These are phyloP conservation scores for Inosperma sp. DNA, from an alignment of 768 basidiomycete genomes.

Conservation along the genomic window DNA sequence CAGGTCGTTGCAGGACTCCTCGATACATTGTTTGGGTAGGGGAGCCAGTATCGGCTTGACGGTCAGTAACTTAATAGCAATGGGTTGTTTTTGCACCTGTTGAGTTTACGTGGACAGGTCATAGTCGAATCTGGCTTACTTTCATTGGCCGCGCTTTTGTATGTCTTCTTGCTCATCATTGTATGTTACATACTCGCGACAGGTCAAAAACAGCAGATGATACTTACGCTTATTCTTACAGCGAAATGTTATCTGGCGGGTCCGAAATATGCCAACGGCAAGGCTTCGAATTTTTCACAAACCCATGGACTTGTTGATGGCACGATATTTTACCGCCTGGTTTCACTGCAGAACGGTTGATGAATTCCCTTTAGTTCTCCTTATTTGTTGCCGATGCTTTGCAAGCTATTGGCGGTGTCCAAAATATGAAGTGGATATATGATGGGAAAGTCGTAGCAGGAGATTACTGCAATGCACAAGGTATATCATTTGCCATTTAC, in stretches of 20 bases:
- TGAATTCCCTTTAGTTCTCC: constrained; percentile 17
- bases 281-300: constrained; percentile 20
- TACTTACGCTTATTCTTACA: background rate
- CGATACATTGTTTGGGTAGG: too few species aligned
- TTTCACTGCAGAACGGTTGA: background rate
- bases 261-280: background rate
- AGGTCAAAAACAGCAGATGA: constrained; percentile 18
- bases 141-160: background rate
- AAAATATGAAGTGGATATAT: constrained; percentile 37
- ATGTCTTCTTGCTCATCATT: background rate
- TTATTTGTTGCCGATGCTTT: constrained; percentile 31
- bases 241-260: background rate
- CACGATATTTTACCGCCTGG: constrained; percentile 12
- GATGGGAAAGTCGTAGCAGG: constrained; percentile 31
- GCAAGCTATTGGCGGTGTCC: constrained; percentile 35
- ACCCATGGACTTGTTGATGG: constrained; percentile 40
- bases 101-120: background rate
- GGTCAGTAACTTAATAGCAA: too few species aligned
- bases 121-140: background rate
- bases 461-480: constrained; percentile 34
- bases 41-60: too few species aligned
- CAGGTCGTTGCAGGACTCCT: too few species aligned
- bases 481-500: constrained; percentile 15
- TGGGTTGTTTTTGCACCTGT: background rate
- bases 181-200: constrained; percentile 7